Conservation (phyloP, 2,329 filamentous ascomycete species). For the Corynespora cassiicola region DNA sequence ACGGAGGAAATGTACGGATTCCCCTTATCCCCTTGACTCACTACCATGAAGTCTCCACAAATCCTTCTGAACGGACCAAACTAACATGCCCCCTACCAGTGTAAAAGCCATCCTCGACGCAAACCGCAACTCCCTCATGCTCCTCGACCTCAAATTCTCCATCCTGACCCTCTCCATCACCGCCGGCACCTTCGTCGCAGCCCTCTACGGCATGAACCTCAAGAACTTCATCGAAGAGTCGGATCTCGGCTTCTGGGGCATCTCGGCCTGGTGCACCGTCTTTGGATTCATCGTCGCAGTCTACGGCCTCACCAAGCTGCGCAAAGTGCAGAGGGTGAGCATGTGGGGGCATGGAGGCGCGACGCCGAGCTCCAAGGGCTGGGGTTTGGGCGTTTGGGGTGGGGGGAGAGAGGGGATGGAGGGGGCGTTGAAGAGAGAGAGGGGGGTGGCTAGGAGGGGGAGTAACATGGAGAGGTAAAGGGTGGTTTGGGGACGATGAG, state of each 20-base stretch:
- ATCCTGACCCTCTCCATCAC: conserved; percentile 94
- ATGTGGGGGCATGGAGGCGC: conserved; percentile 69
- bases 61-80: not conserved
- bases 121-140: conserved; percentile 97
- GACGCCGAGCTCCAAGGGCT: conserved; percentile 15
- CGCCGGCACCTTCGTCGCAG: conserved; percentile 91
- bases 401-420: too few relatives aligned
- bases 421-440: too few relatives aligned
- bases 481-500: too few relatives aligned
- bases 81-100: conserved; percentile 56
- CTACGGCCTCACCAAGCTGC: conserved; percentile 83
- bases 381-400: conserved; percentile 38
- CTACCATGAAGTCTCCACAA: conserved; percentile 1
- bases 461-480: too few relatives aligned
- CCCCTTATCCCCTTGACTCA: not conserved
- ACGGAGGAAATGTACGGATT: conserved; percentile 91
- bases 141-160: conserved; percentile 94
- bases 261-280: conserved; percentile 73
- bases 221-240: conserved; percentile 99
- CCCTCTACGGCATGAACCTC: conserved; percentile 99
- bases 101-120: conserved; percentile 97
- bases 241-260: conserved; percentile 79
- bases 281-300: conserved; percentile 80
- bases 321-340: conserved; percentile 84
- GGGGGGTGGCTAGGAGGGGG: too few relatives aligned